phyloP scores from a whole-genome alignment of 2,329 filamentous ascomycete species.

The Ploettnerulaceae sp. region DNA sequence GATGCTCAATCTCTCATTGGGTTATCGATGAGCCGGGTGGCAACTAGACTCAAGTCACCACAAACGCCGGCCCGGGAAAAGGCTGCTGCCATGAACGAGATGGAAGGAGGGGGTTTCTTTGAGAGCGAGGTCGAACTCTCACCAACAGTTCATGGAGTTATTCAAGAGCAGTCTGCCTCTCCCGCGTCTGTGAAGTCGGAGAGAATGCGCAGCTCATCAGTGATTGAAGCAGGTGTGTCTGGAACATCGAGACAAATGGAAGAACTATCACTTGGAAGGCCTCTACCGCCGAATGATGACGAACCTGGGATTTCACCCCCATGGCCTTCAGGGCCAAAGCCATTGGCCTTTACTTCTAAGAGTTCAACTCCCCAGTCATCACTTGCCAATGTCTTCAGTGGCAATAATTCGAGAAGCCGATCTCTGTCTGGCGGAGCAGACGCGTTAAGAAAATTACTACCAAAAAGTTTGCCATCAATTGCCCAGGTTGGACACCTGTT shows the following conservation, averaged over 20 bases:
- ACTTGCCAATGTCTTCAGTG: slow-evolving; percentile 42
- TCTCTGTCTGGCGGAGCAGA: slow-evolving; percentile 54
- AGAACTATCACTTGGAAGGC: slow-evolving; percentile 17
- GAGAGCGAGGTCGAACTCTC: slow-evolving; percentile 34
- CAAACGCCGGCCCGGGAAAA: slow-evolving; percentile 55
- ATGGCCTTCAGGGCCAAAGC: slow-evolving; percentile 42
- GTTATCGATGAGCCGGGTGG: slow-evolving; percentile 52
- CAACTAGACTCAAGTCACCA: slow-evolving; percentile 50
- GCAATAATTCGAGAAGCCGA: slow-evolving; percentile 39
- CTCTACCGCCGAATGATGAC: slow-evolving; percentile 32
- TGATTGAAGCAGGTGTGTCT: slow-evolving; percentile 1
- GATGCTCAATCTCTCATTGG: slow-evolving; percentile 56
- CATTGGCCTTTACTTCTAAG: slow-evolving; percentile 33
- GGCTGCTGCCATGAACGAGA: slow-evolving; percentile 48
- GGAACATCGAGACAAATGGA: slow-evolving; percentile 29
- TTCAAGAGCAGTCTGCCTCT: slow-evolving; percentile 1
- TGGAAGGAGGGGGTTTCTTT: slow-evolving; percentile 43
- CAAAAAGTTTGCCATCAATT: slow-evolving; percentile 50
- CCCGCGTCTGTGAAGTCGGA: background rate
- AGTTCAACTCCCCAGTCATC: slow-evolving; percentile 35
- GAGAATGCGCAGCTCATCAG: background rate
- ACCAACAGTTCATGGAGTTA: slow-evolving; percentile 14
- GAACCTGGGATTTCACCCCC: slow-evolving; percentile 29
- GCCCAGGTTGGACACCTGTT: slow-evolving; percentile 30
- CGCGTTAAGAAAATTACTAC: slow-evolving; percentile 49